Percentiles rank a stretch among this genome's conserved stretches.
phyloP scores from a whole-genome alignment of 169 alveolate species.

The Ichthyophthirius multifiliis region DNA sequence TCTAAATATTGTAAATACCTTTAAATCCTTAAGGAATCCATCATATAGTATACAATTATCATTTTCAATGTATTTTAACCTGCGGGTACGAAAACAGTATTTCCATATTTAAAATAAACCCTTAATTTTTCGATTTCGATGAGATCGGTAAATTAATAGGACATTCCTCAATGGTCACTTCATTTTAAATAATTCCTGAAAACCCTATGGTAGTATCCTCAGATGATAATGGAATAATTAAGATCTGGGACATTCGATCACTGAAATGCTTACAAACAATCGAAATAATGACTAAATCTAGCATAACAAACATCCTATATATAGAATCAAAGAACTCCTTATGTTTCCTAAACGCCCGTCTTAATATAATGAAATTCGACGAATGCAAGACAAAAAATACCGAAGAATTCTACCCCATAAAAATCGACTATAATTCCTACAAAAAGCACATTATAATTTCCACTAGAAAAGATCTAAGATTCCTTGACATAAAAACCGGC shows the following conservation, averaged over 20 bases:
- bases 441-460: background rate
- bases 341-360: background rate
- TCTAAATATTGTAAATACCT: too few species aligned
- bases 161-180: slow-evolving; percentile 1
- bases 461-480: slow-evolving; percentile 16
- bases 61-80: background rate
- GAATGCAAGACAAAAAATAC: background rate
- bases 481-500: slow-evolving; percentile 2
- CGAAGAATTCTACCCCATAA: background rate
- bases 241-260: slow-evolving; percentile 12
- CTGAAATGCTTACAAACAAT: slow-evolving; percentile 9
- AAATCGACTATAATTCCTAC: background rate
- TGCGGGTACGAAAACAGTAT: background rate
- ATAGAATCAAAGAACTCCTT: background rate
- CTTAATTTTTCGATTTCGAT: background rate
- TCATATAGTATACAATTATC: background rate
- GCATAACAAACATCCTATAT: background rate
- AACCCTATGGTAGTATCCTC: background rate
- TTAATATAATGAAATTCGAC: background rate
- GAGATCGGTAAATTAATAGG: background rate
- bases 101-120: background rate
- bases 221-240: slow-evolving; percentile 9
- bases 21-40: background rate
- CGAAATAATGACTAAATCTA: background rate
- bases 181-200: background rate